Conservation (phyloP, 2,329 filamentous ascomycete species). For the Davidsoniella neocaledoniae region DNA sequence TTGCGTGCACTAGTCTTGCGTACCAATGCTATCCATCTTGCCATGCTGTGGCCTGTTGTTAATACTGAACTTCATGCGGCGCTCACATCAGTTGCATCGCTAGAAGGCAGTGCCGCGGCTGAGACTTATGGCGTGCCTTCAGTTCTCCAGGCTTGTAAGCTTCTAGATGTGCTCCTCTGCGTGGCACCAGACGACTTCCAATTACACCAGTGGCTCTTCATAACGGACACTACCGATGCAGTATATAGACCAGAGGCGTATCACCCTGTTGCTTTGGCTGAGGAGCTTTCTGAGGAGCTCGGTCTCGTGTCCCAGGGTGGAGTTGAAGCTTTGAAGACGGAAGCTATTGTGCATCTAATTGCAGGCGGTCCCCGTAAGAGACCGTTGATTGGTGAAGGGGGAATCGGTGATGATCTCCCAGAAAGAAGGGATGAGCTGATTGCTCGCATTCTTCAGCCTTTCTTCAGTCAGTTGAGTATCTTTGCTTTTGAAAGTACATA, state of each 20-base stretch:
- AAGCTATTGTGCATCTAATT: slow-evolving; percentile 18
- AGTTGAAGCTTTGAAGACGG: slow-evolving; percentile 17
- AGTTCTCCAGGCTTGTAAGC: slow-evolving; percentile 80
- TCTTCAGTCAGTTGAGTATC: slow-evolving; percentile 84
- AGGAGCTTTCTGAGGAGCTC: slow-evolving; percentile 67
- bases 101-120: slow-evolving; percentile 42
- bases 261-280: slow-evolving; percentile 59
- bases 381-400: slow-evolving; percentile 33
- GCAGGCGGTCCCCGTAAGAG: slow-evolving; percentile 24
- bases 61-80: slow-evolving; percentile 72
- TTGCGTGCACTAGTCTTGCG: slow-evolving; percentile 67
- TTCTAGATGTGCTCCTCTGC: slow-evolving; percentile 76
- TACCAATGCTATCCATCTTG: slow-evolving; percentile 62
- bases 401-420: slow-evolving; percentile 37
- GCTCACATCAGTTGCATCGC: slow-evolving; percentile 55
- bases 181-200: slow-evolving; percentile 91
- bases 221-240: slow-evolving; percentile 92
- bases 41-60: slow-evolving; percentile 76
- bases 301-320: slow-evolving; percentile 25
- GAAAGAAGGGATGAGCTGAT: slow-evolving; percentile 54
- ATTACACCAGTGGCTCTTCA: slow-evolving; percentile 93
- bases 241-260: slow-evolving; percentile 63
- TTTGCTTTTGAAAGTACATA: slow-evolving; percentile 88
- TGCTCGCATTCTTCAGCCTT: slow-evolving; percentile 64
- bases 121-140: slow-evolving; percentile 64